Percentiles rank a stretch among this genome's conserved stretches.
Evolutionary conservation across 2,329 filamentous ascomycete genomes (phyloP).

Genomic region (Rhexocercosporidium sp.): DNA sequence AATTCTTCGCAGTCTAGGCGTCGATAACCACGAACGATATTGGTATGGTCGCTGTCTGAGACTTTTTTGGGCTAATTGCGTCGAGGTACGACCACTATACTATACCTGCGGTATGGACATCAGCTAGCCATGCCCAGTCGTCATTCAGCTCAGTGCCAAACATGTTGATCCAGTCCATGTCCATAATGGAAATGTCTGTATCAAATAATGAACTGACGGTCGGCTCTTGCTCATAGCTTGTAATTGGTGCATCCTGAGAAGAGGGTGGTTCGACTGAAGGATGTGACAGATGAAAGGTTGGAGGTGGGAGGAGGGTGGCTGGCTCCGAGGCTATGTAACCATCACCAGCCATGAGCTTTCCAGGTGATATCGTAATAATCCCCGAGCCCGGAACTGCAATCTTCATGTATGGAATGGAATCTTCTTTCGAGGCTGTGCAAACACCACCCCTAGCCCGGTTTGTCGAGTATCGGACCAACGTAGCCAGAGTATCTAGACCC

Average conservation of each 20-base stretch:
- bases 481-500: conserved; percentile 42
- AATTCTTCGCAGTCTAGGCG: not conserved
- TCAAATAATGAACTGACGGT: not conserved
- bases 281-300: not conserved
- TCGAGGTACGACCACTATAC: not conserved
- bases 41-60: not conserved
- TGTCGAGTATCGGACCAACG: conserved; percentile 7
- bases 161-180: conserved; percentile 25
- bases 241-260: not conserved
- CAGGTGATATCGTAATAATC: conserved; percentile 25
- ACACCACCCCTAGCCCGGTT: not conserved
- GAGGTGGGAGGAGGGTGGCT: not conserved
- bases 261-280: not conserved
- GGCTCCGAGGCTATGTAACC: not conserved
- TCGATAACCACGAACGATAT: not conserved
- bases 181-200: conserved; percentile 20
- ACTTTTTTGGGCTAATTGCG: not conserved
- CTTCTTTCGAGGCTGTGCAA: not conserved
- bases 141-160: conserved; percentile 15
- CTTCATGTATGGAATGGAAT: conserved; percentile 13
- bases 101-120: conserved; percentile 11
- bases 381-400: conserved; percentile 22
- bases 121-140: conserved; percentile 29
- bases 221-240: not conserved
- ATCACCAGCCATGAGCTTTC: not conserved